phyloP scores from a whole-genome alignment of 768 basidiomycete genomes.

The Suillus spraguei region DNA sequence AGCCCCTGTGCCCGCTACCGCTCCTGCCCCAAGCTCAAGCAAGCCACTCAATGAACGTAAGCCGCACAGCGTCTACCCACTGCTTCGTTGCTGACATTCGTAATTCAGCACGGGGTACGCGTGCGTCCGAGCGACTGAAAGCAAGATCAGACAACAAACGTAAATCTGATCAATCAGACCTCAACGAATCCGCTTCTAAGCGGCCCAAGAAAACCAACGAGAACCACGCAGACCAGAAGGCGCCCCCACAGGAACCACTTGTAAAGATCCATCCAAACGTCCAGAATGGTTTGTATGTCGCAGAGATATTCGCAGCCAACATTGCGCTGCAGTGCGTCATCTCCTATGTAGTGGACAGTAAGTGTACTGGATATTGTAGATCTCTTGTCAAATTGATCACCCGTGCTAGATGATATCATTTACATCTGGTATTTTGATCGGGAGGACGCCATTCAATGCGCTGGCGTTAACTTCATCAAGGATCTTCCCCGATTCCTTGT shows the following conservation, averaged over 20 bases:
- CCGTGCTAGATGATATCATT: constrained; percentile 3
- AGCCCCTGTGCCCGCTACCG: no score
- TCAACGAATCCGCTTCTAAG: not conserved
- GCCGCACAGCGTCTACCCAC: no score
- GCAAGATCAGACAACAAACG: not conserved
- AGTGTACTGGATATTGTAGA: not conserved
- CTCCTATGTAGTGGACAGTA: not conserved
- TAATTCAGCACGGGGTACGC: not conserved
- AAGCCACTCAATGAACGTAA: not conserved
- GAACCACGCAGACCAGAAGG: not conserved
- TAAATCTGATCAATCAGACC: not conserved
- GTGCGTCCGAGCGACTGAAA: not conserved
- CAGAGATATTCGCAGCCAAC: constrained; percentile 6
- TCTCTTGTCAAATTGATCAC: not conserved
- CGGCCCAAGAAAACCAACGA: not conserved
- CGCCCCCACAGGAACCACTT: not conserved
- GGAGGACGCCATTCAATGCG: constrained; percentile 7
- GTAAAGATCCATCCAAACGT: not conserved
- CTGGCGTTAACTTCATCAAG: constrained; percentile 16
- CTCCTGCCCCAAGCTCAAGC: not conserved
- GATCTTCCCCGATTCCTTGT: constrained; percentile 17
- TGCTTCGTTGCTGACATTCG: not conserved
- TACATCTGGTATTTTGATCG: constrained; percentile 10
- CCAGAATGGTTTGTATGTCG: constrained; percentile 4
- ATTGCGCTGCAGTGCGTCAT: not conserved